Evolutionary conservation across 306 rosid species (phyloP).

Genomic region (Glycine tomentella): DNA sequence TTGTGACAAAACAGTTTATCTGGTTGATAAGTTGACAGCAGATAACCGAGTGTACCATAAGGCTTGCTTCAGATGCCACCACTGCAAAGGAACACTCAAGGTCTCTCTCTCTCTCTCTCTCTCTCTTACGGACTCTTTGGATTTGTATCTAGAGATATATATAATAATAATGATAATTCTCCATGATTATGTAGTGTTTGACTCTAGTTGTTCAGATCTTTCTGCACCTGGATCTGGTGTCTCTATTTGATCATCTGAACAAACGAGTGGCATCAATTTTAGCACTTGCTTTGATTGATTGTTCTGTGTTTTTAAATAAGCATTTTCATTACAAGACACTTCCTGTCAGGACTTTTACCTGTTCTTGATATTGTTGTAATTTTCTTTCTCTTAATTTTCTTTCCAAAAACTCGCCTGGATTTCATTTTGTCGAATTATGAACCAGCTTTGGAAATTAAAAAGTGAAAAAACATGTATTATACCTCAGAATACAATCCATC

Average conservation of each 20-base stretch:
- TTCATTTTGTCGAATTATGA: constrained; percentile 8
- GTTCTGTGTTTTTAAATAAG: background rate
- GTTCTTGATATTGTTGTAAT: background rate
- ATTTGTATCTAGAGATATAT: background rate
- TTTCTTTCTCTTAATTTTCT: background rate
- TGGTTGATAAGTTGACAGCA: constrained; percentile 86
- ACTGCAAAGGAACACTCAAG: constrained; percentile 95
- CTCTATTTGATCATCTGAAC: constrained; percentile 10
- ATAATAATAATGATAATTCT: background rate
- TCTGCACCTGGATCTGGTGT: constrained; percentile 43
- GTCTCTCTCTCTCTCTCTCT: constrained; percentile 42
- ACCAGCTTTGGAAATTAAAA: background rate
- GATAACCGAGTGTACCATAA: constrained; percentile 86
- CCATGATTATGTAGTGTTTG: constrained; percentile 2
- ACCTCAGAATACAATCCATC: constrained; percentile 12
- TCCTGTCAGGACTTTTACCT: background rate
- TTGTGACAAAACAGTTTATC: constrained; percentile 88
- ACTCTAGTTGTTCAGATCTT: constrained; percentile 23
- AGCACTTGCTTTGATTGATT: background rate
- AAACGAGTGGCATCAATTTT: background rate
- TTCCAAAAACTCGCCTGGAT: constrained; percentile 10
- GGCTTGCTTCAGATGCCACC: constrained; percentile 94
- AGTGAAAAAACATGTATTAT: background rate
- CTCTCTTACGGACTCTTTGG: background rate
- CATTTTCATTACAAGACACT: background rate